Conservation (phyloP, 2,329 filamentous ascomycete species). For the Cladosporium halotolerans region DNA sequence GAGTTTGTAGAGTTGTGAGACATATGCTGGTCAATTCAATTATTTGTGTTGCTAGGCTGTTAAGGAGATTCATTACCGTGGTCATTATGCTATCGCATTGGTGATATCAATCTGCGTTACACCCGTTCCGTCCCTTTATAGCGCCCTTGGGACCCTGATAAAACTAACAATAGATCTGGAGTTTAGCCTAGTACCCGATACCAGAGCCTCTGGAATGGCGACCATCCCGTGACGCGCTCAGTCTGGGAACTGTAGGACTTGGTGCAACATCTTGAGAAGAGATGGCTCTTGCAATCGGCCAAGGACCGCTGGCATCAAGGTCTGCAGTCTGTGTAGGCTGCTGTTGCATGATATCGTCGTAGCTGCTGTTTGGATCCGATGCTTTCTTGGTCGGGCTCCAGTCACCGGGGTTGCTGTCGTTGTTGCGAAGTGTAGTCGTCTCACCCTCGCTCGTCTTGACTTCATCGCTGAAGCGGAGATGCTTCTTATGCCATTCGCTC, state of each 20-base stretch:
- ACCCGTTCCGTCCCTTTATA: too few relatives aligned
- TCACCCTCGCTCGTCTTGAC: constrained; percentile 23
- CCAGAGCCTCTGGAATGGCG: not conserved
- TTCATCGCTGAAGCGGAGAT: constrained; percentile 24
- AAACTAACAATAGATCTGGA: too few relatives aligned
- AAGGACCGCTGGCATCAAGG: constrained; percentile 4
- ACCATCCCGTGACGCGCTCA: constrained; percentile 1
- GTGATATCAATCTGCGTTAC: not conserved
- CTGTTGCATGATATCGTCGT: not conserved
- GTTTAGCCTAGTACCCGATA: not conserved
- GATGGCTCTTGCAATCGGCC: not conserved
- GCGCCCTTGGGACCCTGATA: too few relatives aligned
- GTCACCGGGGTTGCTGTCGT: constrained; percentile 18
- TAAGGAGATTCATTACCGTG: not conserved
- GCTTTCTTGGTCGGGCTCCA: not conserved
- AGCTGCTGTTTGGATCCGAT: not conserved
- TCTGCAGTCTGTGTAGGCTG: not conserved
- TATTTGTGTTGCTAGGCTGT: not conserved
- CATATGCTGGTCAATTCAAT: not conserved
- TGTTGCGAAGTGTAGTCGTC: constrained; percentile 14
- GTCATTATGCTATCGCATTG: not conserved
- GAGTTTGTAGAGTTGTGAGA: not conserved
- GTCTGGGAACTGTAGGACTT: constrained; percentile 1
- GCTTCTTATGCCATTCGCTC: constrained; percentile 29
- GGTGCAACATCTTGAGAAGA: not conserved